A percentile compares a stretch with the other conserved stretches of the same genome.
Evolutionary conservation across 2,329 filamentous ascomycete genomes (phyloP).

Genomic region (Ceratocystis ficicola): DNA sequence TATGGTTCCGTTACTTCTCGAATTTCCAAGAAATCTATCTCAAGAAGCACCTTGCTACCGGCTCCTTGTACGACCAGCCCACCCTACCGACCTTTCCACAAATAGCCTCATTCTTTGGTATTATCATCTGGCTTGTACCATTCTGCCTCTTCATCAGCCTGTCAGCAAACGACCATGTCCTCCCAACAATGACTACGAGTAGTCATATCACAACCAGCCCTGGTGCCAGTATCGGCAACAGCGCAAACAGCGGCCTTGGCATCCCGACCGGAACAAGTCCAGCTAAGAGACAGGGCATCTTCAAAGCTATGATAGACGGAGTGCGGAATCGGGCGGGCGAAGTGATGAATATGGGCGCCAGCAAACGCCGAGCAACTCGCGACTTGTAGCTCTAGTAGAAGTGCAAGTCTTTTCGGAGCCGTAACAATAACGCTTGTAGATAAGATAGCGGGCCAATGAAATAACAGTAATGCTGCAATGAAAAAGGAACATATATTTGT

Average conservation of each 20-base stretch:
- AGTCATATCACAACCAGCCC: conserved; percentile 32
- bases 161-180: conserved; percentile 85
- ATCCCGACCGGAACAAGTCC: background rate
- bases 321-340: conserved; percentile 11
- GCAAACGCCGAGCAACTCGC: background rate
- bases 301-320: conserved; percentile 50
- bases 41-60: conserved; percentile 31
- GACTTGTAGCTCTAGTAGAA: conserved; percentile 8
- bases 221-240: background rate
- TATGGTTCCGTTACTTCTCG: conserved; percentile 94
- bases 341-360: conserved; percentile 5
- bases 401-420: background rate
- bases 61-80: conserved; percentile 49
- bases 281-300: conserved; percentile 49
- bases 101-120: conserved; percentile 88
- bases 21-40: conserved; percentile 46
- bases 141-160: conserved; percentile 91
- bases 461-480: background rate
- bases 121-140: conserved; percentile 93
- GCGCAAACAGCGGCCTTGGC: background rate
- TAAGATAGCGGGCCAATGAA: background rate
- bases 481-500: background rate
- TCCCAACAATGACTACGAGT: conserved; percentile 77
- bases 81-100: conserved; percentile 75
- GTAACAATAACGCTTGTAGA: background rate